phyloP scores from a whole-genome alignment of 352 stramenopile species.

The Heterotrichella gracilis region DNA sequence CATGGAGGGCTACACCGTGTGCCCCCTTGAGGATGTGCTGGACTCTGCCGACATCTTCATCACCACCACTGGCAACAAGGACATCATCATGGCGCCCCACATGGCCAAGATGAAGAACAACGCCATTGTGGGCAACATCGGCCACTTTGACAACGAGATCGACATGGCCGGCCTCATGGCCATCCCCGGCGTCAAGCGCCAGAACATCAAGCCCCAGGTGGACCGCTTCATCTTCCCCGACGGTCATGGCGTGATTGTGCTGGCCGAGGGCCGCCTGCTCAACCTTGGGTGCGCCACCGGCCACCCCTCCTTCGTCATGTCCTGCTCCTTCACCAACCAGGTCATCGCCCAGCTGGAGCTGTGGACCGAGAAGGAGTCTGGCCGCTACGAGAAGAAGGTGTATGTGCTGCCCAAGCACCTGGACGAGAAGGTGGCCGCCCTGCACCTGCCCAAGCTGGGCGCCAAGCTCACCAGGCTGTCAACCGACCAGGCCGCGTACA shows the following conservation, averaged over 20 bases:
- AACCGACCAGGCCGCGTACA: constrained; percentile 83
- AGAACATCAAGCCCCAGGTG: constrained; percentile 98
- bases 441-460: constrained; percentile 69
- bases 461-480: constrained; percentile 67
- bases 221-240: constrained; percentile 79
- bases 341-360: constrained; percentile 87
- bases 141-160: constrained; percentile 97
- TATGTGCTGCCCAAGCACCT: constrained; percentile 89
- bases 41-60: constrained; percentile 73
- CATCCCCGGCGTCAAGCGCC: constrained; percentile 41
- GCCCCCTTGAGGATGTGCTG: constrained; percentile 56
- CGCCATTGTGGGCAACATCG: constrained; percentile 95
- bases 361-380: constrained; percentile 63
- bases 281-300: constrained; percentile 90
- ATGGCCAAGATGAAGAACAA: constrained; percentile 99
- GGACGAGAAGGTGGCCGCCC: constrained; percentile 83
- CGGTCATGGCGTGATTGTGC: constrained; percentile 70
- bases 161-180: constrained; percentile 61
- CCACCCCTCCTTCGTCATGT: constrained; percentile 96
- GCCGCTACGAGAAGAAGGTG: constrained; percentile 57
- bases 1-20: constrained; percentile 87
- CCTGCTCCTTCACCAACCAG: constrained; percentile 95
- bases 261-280: constrained; percentile 78
- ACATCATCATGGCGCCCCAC: constrained; percentile 72
- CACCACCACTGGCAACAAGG: constrained; percentile 93